Base-by-base conservation (phyloP, 371 early-diverging fungal genomes). In the Haplosporangium sp. region DNA sequence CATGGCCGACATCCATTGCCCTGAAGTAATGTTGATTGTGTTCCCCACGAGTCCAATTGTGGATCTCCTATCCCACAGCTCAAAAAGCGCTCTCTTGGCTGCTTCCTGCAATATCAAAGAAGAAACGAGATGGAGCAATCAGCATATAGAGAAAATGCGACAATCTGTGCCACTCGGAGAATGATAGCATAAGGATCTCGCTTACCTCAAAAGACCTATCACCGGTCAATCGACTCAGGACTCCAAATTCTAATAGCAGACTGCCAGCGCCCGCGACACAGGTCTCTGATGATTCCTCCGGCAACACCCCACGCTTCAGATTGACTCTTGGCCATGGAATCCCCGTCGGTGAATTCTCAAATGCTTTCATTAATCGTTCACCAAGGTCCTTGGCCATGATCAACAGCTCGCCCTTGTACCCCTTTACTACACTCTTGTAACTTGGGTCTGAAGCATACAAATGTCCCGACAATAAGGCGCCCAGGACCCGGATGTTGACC, bases 231-330 rank as follows among this genome's bases (percentile, higher is more conserved):
- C 97, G 86, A 62, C 95, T 94, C 21, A 98, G 81, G 0, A 91
- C 87, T 18, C 96, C 98, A 86, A 98, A 97, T 71, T 98, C 99
- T n/a, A 98, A 74, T n/a, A 97, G 51, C 50, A 98, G 83, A 29
- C 95, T 94, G 3, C 97, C 97, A 7, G 94, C 96, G 14, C 96
- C 97, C 5, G 99, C 99, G 0, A 95, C 88, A 75, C 97, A 97
- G 9, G 97, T 96, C 55, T 91, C 92, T 1, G 86, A 73, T 0
- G 92, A 90, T 64, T 95, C 96, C 5, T 83, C 80, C 8, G 72
- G 68, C 0, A 88, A 81, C 1, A 95, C 92, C 0, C 98, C 97
- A 38, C 82, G 73, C 52, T 84, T 85, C 41, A 98, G 77, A 80
- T 98, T 96, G 20, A 95, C 94, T 51, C 97, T 79, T 8, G 97